Evolutionary conservation across 768 basidiomycete species (phyloP).

Genomic region (Leccinellum rugosiceps): DNA sequence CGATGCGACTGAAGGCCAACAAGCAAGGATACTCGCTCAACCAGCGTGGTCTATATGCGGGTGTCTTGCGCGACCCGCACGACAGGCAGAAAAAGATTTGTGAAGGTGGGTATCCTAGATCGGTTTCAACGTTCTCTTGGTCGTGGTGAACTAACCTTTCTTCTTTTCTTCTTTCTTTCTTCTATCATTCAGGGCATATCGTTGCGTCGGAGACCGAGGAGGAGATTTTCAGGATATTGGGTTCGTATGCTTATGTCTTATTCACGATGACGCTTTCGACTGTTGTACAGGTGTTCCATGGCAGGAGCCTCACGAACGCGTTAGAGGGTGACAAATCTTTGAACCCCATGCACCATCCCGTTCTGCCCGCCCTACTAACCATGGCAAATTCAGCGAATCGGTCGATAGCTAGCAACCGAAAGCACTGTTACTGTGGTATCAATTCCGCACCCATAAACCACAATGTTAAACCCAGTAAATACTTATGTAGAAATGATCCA

Average conservation of each 20-base stretch:
- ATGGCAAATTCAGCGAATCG: neutral
- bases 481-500: neutral
- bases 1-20: conserved; percentile 80
- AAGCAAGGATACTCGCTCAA: conserved; percentile 82
- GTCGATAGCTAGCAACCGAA: neutral
- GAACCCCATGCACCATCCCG: neutral
- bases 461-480: neutral
- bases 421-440: neutral
- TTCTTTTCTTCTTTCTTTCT: neutral
- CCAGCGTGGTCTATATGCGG: conserved; percentile 75
- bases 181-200: conserved; percentile 46
- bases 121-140: neutral
- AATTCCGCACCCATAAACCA: neutral
- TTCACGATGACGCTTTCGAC: neutral
- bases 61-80: conserved; percentile 67
- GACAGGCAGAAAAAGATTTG: conserved; percentile 59
- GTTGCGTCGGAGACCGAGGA: conserved; percentile 82
- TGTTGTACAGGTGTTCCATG: conserved; percentile 61
- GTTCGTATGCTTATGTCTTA: conserved; percentile 26
- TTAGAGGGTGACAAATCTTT: conserved; percentile 33
- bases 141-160: neutral
- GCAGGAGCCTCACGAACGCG: conserved; percentile 77
- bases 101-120: conserved; percentile 38
- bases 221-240: conserved; percentile 78
- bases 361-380: neutral